Base-by-base conservation (phyloP, 2,329 filamentous ascomycete species). In the Hypoxylon sp. region DNA sequence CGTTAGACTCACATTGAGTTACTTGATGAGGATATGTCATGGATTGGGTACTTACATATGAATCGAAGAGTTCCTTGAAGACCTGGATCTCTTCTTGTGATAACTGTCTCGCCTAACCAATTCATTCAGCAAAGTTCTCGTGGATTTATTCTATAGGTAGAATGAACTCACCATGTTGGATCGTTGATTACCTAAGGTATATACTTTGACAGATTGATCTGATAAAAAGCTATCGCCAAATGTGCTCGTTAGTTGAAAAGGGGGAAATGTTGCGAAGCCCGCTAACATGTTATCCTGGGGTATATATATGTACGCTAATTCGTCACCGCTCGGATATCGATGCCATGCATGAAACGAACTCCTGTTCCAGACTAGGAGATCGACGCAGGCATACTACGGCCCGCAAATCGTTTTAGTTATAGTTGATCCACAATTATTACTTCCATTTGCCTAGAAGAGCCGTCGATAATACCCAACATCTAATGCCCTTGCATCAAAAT, bases 21-120 rank as follows among this genome's bases (percentile, higher is more conserved):
- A 10, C 28, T 28, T n/a, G 1, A n/a, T n/a, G 19, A 5, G 5
- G 5, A 2, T 13, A 2, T 6, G n/a, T n/a, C n/a, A n/a, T n/a
- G n/a, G n/a, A 5, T 21, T 38, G 2, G 1, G 21, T 46, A 51
- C 74, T 71, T 63, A 76, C 74, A 64, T 75, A 74, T 43, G 75
- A 75, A 43, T 75, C 72, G 48, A 77, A 76, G n/a, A 76, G 73
- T 0, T 75, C 70, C 45, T 72, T 74, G 71, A 76, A 77, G 62
- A 77, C 74, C 21, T 71, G 65, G 25, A 76, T 76, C 50, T 75
- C 74, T 49, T 76, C 74, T 14, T 46, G 36, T 4, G 74, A 77
- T 11, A 75, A 50, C 55, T 62, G 7, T 66, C 73, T 70, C 19
- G 71, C 64, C 75, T 76, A n/a, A 14, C 30, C 13, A 41, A 59